These are phyloP conservation scores for Mycena alexandri DNA, from an alignment of 768 basidiomycete genomes.

Conservation along the genomic window DNA sequence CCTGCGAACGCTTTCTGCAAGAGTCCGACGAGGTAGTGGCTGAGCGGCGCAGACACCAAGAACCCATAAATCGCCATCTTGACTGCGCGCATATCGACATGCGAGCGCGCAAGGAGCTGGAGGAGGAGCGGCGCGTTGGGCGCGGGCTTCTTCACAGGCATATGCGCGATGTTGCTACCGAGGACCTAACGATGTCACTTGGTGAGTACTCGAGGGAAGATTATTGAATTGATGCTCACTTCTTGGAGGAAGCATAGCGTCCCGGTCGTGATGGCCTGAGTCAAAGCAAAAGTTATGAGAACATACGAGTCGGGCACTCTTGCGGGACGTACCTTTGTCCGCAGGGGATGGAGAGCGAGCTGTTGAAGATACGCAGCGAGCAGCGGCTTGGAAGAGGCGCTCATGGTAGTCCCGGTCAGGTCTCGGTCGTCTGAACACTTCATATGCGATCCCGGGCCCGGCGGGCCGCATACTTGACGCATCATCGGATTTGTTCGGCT, in stretches of 20 bases:
- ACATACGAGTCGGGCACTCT: too few relatives aligned
- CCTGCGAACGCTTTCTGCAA: conserved; percentile 86
- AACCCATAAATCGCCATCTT: conserved; percentile 91
- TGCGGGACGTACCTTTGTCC: conserved; percentile 66
- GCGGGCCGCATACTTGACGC: not conserved
- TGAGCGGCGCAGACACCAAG: conserved; percentile 85
- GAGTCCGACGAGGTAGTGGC: conserved; percentile 78
- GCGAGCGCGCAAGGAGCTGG: conserved; percentile 65
- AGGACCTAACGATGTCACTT: conserved; percentile 47
- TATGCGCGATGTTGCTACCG: conserved; percentile 76
- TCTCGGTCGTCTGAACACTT: too few relatives aligned
- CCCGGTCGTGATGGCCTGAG: conserved; percentile 75
- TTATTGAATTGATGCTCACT: conserved; percentile 47
- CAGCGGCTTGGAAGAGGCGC: conserved; percentile 22
- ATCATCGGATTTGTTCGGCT: too few relatives aligned
- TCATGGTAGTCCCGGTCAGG: conserved; percentile 1
- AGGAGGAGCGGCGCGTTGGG: conserved; percentile 67
- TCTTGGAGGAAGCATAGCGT: conserved; percentile 81
- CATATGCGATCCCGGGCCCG: too few relatives aligned
- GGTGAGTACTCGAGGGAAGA: not conserved
- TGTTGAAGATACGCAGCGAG: conserved; percentile 74
- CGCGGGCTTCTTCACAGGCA: conserved; percentile 62
- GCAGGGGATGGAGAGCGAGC: conserved; percentile 76
- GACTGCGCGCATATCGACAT: conserved; percentile 77
- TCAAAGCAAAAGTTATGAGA: too few relatives aligned